Conservation (phyloP, 352 stramenopile genomes). For the Globisporangium cederbergense region DNA sequence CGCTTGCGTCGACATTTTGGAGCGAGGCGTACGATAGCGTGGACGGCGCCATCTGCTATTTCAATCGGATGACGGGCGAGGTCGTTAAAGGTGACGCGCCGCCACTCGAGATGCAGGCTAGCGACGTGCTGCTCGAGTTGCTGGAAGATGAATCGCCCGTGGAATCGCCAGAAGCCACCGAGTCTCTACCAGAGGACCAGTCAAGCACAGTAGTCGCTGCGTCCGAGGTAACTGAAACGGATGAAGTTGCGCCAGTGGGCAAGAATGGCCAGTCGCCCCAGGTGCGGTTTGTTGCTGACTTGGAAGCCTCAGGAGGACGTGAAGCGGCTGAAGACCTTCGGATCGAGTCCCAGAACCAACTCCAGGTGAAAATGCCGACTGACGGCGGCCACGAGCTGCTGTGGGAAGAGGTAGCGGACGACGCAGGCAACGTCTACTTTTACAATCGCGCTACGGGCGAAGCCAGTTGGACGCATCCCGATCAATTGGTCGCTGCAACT, state of each 20-base stretch:
- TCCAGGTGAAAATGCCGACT: no score
- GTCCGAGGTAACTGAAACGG: background rate
- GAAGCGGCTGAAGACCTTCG: background rate
- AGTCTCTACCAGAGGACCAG: background rate
- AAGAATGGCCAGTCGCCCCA: background rate
- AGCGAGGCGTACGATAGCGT: constrained; percentile 66
- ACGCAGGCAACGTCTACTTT: constrained; percentile 69
- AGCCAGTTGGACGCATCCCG: constrained; percentile 54
- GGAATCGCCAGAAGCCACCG: constrained; percentile 11
- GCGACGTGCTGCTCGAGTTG: constrained; percentile 68
- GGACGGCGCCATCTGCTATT: constrained; percentile 61
- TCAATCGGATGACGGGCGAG: constrained; percentile 68
- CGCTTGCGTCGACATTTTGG: constrained; percentile 63
- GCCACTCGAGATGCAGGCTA: constrained; percentile 60
- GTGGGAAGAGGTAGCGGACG: constrained; percentile 76
- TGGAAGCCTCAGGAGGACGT: background rate
- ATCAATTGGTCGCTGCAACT: no score
- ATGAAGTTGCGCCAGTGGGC: background rate
- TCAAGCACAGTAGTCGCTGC: background rate
- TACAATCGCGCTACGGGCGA: constrained; percentile 57
- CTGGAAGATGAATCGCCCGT: constrained; percentile 27
- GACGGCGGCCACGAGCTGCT: no score
- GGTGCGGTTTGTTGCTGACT: background rate
- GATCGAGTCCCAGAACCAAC: constrained; percentile 1
- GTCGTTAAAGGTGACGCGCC: constrained; percentile 44